Percentiles rank a stretch among this genome's conserved stretches.
These are phyloP conservation scores for Puya raimondii DNA, from an alignment of 176 grass and related monocot species.

Conservation along the genomic window DNA sequence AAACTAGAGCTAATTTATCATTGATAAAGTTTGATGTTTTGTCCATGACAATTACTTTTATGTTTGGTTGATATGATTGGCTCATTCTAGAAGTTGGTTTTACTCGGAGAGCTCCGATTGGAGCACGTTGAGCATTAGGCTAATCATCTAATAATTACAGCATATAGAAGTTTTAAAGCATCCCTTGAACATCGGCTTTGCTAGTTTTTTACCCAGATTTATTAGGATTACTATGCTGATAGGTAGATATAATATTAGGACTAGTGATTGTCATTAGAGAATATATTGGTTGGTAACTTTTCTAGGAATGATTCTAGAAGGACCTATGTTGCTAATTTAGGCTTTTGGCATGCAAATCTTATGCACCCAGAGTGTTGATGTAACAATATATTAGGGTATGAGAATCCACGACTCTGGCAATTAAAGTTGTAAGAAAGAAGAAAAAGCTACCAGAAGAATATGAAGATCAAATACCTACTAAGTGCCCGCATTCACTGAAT, in stretches of 20 bases:
- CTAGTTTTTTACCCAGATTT: slow-evolving; percentile 12
- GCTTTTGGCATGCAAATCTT: slow-evolving; percentile 15
- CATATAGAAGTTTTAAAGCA: not conserved
- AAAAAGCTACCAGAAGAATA: no score
- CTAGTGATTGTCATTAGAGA: slow-evolving; percentile 9
- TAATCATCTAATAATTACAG: not conserved
- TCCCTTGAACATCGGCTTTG: slow-evolving; percentile 1
- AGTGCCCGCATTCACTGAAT: no score
- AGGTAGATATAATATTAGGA: slow-evolving; percentile 1
- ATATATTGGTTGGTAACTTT: slow-evolving; percentile 2
- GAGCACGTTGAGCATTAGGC: not conserved
- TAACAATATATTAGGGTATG: not conserved
- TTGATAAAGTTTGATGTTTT: no score
- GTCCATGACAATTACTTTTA: not conserved
- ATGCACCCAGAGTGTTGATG: not conserved
- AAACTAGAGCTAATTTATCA: not conserved
- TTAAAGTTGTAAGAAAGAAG: not conserved
- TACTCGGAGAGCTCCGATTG: not conserved
- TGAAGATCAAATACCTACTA: no score
- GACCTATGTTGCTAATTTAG: slow-evolving; percentile 9
- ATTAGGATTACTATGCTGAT: not conserved
- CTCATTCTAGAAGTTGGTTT: not conserved
- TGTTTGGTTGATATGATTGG: not conserved
- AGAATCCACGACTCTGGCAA: not conserved
- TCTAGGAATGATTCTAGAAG: slow-evolving; percentile 6